A percentile compares a stretch with the other conserved stretches of the same genome.
phyloP scores from a whole-genome alignment of 768 basidiomycete species.

The Plicaturopsis crispa region DNA sequence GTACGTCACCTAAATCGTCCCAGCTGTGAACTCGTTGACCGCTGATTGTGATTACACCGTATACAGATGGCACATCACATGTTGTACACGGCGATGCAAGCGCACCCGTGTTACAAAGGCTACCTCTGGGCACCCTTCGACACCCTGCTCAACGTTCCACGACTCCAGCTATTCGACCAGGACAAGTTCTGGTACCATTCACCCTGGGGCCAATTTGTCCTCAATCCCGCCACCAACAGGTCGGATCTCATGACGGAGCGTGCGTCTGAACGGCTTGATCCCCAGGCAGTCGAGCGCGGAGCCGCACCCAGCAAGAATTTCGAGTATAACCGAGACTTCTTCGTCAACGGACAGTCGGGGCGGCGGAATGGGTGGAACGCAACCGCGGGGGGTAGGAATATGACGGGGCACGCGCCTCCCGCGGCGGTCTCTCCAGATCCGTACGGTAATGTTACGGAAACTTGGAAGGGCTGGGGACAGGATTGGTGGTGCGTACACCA shows the following conservation, averaged over 20 bases:
- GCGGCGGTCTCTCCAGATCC: slow-evolving; percentile 35
- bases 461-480: slow-evolving; percentile 30
- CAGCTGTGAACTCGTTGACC: not conserved
- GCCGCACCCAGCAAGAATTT: no score
- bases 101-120: slow-evolving; percentile 37
- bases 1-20: slow-evolving; percentile 14
- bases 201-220: slow-evolving; percentile 34
- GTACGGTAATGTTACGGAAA: slow-evolving; percentile 25
- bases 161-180: slow-evolving; percentile 38
- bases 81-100: slow-evolving; percentile 38
- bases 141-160: slow-evolving; percentile 40
- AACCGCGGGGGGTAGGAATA: slow-evolving; percentile 10
- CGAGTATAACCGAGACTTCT: no score
- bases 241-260: no score
- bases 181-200: slow-evolving; percentile 43
- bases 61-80: slow-evolving; percentile 44
- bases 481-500: slow-evolving; percentile 44
- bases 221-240: slow-evolving; percentile 25
- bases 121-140: slow-evolving; percentile 49
- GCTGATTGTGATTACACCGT: no score
- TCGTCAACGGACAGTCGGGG: no score
- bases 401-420: slow-evolving; percentile 27
- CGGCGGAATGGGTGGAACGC: no score
- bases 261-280: no score
- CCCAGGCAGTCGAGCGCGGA: no score